Conservation (phyloP, 352 stramenopile species). For the Aphanomyces astaci region DNA sequence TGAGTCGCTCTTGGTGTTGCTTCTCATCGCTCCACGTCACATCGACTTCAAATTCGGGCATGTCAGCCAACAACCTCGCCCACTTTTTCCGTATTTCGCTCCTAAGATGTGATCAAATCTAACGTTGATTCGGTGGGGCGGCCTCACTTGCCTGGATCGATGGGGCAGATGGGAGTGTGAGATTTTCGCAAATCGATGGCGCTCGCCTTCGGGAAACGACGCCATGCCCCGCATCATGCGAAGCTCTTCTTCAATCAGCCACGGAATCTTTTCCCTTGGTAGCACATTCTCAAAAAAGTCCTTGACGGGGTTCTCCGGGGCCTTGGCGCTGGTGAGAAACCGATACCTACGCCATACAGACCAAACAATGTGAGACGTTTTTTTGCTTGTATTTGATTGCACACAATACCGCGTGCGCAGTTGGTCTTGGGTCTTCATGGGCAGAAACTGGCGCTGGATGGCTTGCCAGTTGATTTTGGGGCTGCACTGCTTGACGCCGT, state of each 20-base stretch:
- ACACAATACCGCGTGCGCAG: conserved; percentile 43
- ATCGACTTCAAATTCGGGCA: conserved; percentile 4
- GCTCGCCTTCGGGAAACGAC: conserved; percentile 49
- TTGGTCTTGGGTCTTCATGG: conserved; percentile 39
- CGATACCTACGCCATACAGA: conserved; percentile 34
- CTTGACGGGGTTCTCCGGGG: conserved; percentile 51
- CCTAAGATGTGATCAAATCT: background rate
- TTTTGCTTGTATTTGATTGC: no score
- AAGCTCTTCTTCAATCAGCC: conserved; percentile 75
- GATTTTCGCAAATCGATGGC: conserved; percentile 51
- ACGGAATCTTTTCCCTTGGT: conserved; percentile 35
- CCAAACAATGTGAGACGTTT: no score
- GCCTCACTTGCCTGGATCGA: conserved; percentile 29
- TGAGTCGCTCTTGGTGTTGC: background rate
- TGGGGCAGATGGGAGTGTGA: conserved; percentile 54
- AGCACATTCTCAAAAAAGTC: conserved; percentile 39
- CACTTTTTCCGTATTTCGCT: conserved; percentile 22
- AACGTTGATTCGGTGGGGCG: no score
- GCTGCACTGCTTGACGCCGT: conserved; percentile 60
- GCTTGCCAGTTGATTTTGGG: conserved; percentile 42
- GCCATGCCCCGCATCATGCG: conserved; percentile 60
- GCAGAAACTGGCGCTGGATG: conserved; percentile 61
- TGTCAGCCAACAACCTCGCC: conserved; percentile 1
- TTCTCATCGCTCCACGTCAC: background rate
- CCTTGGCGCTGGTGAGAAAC: conserved; percentile 59